Evolutionary conservation across 2,329 filamentous ascomycete genomes (phyloP).

Genomic region (Aspergillus udagawae): DNA sequence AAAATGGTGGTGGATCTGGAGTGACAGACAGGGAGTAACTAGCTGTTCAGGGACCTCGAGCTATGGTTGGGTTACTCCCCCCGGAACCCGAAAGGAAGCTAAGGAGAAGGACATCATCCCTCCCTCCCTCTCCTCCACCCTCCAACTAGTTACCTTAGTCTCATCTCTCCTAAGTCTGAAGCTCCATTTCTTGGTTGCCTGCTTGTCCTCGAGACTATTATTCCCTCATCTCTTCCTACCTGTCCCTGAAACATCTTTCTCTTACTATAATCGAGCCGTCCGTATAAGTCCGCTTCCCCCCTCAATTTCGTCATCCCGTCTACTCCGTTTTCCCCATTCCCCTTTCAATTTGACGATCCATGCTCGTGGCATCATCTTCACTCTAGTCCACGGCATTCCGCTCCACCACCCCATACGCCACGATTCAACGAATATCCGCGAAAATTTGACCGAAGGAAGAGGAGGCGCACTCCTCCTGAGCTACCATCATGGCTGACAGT

Average conservation of each 20-base stretch:
- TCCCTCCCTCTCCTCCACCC: background rate
- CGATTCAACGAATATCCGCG: slow-evolving; percentile 10
- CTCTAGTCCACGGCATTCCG: slow-evolving; percentile 20
- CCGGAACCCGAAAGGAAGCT: background rate
- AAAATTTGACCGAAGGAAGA: slow-evolving; percentile 17
- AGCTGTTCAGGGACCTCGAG: background rate
- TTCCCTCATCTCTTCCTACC: background rate
- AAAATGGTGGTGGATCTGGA: background rate
- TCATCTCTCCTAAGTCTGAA: background rate
- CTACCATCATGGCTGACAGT: slow-evolving; percentile 31
- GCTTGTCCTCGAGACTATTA: background rate
- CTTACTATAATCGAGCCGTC: background rate
- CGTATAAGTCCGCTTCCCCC: slow-evolving; percentile 1
- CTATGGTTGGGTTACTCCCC: background rate
- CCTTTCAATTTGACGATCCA: slow-evolving; percentile 22
- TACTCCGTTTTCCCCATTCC: slow-evolving; percentile 1
- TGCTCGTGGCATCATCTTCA: slow-evolving; percentile 24
- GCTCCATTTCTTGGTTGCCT: background rate
- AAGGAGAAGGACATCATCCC: background rate
- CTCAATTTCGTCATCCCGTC: background rate
- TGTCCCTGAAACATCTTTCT: background rate
- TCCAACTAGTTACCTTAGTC: no score
- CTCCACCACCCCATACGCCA: slow-evolving; percentile 13
- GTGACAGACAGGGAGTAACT: background rate
- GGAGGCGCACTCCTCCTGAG: slow-evolving; percentile 27